Conservation (phyloP, 2,329 filamentous ascomycete genomes). For the Ophiosphaerella narmari region DNA sequence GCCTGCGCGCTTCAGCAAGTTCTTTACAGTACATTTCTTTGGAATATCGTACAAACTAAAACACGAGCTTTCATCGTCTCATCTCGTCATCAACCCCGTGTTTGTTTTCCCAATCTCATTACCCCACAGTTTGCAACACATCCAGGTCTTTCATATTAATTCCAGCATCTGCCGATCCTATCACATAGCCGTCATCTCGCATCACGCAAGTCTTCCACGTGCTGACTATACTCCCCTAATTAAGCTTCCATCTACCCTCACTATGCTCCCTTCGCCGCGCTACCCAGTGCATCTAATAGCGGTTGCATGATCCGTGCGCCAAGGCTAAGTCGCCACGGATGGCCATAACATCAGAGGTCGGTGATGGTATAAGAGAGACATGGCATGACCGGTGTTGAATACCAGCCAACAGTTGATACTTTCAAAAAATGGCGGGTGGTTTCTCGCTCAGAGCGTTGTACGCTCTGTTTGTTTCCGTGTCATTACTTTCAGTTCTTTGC, state of each 20-base stretch:
- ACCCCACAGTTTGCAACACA: conserved; percentile 19
- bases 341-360: conserved; percentile 2
- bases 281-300: conserved; percentile 10
- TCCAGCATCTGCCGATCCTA: conserved; percentile 29
- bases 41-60: no score
- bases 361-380: conserved; percentile 21
- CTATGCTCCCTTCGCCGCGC: conserved; percentile 6
- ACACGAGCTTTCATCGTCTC: neutral
- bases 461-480: conserved; percentile 24
- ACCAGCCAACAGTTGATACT: neutral
- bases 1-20: no score
- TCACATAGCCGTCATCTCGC: conserved; percentile 13
- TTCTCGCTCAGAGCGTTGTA: conserved; percentile 24
- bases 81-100: no score
- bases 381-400: conserved; percentile 2
- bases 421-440: conserved; percentile 19
- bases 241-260: conserved; percentile 24
- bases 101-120: conserved; percentile 9
- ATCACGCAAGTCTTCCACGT: conserved; percentile 15
- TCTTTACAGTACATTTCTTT: no score
- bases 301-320: conserved; percentile 15
- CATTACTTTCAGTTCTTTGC: conserved; percentile 23
- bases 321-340: conserved; percentile 2
- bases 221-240: conserved; percentile 19
- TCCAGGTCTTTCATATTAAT: conserved; percentile 17